phyloP scores from a whole-genome alignment of 1,284 basidiomycete species.

The Ustilago nuda region DNA sequence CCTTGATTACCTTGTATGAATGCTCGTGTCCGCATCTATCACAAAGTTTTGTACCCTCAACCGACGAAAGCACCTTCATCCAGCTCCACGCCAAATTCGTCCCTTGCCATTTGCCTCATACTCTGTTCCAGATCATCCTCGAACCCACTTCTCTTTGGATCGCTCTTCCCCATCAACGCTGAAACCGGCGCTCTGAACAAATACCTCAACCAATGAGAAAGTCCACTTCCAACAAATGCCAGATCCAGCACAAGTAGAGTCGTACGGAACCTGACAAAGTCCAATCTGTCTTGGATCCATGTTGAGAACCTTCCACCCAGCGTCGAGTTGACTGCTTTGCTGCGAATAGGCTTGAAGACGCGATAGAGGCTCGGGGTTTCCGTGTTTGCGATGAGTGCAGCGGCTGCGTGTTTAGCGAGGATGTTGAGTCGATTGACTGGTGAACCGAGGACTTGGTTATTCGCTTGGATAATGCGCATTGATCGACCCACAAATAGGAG shows the following conservation, averaged over 20 bases:
- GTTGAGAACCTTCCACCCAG: constrained; percentile 27
- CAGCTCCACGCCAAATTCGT: constrained; percentile 62
- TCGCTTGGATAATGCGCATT: constrained; percentile 64
- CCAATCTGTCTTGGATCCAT: constrained; percentile 49
- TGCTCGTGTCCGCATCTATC: neutral
- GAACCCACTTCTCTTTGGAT: constrained; percentile 50
- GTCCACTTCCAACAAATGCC: constrained; percentile 44
- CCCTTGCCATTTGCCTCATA: constrained; percentile 60
- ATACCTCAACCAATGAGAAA: constrained; percentile 46
- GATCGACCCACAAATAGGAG: constrained; percentile 61
- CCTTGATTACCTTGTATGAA: neutral
- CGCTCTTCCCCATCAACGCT: constrained; percentile 30
- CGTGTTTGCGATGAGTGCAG: constrained; percentile 49
- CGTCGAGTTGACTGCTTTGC: neutral
- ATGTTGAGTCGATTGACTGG: constrained; percentile 66
- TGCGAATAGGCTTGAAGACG: constrained; percentile 40
- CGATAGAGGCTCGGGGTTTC: constrained; percentile 45
- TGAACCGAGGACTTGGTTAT: constrained; percentile 63
- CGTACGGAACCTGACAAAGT: constrained; percentile 55
- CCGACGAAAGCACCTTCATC: constrained; percentile 60
- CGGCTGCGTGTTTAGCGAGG: constrained; percentile 61
- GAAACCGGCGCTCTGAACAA: constrained; percentile 32
- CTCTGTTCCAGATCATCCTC: constrained; percentile 62
- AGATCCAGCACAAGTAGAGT: constrained; percentile 56
- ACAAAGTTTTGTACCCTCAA: neutral